Conservation (phyloP, 352 stramenopile species). For the Phytophthora agathidicida region DNA sequence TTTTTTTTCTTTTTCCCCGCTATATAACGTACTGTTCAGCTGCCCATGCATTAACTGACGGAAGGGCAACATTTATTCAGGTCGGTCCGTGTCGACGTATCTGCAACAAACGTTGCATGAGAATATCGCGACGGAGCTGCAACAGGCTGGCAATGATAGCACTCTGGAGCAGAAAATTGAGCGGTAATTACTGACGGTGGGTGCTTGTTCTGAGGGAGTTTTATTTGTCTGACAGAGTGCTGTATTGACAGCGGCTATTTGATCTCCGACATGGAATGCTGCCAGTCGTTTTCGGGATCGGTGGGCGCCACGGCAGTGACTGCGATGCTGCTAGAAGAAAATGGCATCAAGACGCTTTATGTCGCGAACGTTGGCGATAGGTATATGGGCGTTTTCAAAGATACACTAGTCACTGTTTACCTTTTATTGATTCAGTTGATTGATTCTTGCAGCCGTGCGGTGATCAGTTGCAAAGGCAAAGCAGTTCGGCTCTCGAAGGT, state of each 20-base stretch:
- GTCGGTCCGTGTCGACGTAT: slow-evolving; percentile 70
- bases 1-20: no score
- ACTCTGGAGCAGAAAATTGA: slow-evolving; percentile 67
- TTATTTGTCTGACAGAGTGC: background rate
- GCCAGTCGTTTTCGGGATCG: slow-evolving; percentile 47
- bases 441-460: slow-evolving; percentile 56
- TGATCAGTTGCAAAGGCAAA: slow-evolving; percentile 59
- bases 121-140: slow-evolving; percentile 60
- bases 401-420: background rate
- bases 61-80: slow-evolving; percentile 22
- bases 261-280: slow-evolving; percentile 83
- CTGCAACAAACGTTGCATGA: slow-evolving; percentile 72
- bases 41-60: background rate
- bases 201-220: background rate
- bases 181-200: slow-evolving; percentile 31
- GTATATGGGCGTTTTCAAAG: slow-evolving; percentile 25
- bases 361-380: slow-evolving; percentile 80
- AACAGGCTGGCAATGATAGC: slow-evolving; percentile 40
- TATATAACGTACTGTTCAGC: no score
- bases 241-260: slow-evolving; percentile 57
- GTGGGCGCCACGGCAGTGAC: slow-evolving; percentile 70
- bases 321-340: slow-evolving; percentile 55
- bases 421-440: no score
- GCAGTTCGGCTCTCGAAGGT: slow-evolving; percentile 68
- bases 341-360: slow-evolving; percentile 49